Percentiles rank a stretch among this genome's conserved stretches.
These are phyloP conservation scores for Heritiera fomes DNA, from an alignment of 345 rosid genomes.

Conservation along the genomic window DNA sequence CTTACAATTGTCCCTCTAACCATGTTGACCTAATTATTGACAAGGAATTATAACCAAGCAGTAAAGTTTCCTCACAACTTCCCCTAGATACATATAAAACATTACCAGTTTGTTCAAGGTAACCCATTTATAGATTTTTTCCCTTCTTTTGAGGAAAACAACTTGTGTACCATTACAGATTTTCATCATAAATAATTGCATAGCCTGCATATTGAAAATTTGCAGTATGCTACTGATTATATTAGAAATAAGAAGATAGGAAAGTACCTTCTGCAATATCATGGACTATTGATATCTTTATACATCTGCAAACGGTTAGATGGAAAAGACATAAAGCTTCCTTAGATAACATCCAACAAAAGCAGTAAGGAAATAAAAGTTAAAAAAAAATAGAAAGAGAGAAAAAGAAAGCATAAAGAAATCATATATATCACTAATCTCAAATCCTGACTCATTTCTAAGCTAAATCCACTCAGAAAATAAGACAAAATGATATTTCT, in stretches of 20 bases:
- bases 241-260: not conserved
- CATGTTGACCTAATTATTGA: not conserved
- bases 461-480: constrained; percentile 3
- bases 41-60: not conserved
- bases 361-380: not conserved
- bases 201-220: constrained; percentile 6
- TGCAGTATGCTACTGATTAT: not conserved
- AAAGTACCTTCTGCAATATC: constrained; percentile 91
- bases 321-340: constrained; percentile 20
- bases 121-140: not conserved
- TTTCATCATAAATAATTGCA: not conserved
- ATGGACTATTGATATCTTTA: constrained; percentile 95
- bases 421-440: not conserved
- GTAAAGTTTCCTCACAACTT: not conserved
- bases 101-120: not conserved
- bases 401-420: not conserved
- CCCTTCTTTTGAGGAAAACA: not conserved
- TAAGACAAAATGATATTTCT: not conserved
- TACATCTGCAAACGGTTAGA: constrained; percentile 60
- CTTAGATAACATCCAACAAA: not conserved
- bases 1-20: not conserved
- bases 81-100: not conserved
- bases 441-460: not conserved
- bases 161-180: not conserved
- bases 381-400: not conserved